Conservation (phyloP, 2,329 filamentous ascomycete species). For the Coniella vitis region DNA sequence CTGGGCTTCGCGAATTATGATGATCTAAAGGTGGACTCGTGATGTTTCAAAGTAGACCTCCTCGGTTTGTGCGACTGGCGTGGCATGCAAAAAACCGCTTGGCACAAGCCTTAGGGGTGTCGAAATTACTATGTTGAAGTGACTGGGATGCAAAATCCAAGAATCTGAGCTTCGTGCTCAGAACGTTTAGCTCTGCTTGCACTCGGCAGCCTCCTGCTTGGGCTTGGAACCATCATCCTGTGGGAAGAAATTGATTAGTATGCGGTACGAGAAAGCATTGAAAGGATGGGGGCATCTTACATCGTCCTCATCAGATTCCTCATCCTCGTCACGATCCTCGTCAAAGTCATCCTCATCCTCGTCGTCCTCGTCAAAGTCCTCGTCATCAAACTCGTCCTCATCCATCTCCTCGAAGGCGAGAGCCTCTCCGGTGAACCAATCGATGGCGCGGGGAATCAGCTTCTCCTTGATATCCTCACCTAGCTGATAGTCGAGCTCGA, state of each 20-base stretch:
- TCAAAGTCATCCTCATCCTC: conserved; percentile 77
- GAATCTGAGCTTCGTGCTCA: conserved; percentile 8
- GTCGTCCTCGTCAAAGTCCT: conserved; percentile 81
- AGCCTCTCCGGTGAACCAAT: conserved; percentile 99
- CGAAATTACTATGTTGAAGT: conserved; percentile 4
- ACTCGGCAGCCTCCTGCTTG: conserved; percentile 90
- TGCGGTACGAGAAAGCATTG: conserved; percentile 11
- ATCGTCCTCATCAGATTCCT: conserved; percentile 69
- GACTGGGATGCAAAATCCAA: conserved; percentile 12
- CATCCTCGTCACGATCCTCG: conserved; percentile 77
- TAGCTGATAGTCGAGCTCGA: conserved; percentile 97
- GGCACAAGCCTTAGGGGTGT: conserved; percentile 1
- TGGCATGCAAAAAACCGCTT: conserved; percentile 7
- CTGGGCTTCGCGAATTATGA: conserved; percentile 18
- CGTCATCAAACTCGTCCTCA: conserved; percentile 72
- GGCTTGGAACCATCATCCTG: conserved; percentile 84
- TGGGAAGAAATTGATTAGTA: conserved; percentile 20
- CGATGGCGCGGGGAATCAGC: conserved; percentile 93
- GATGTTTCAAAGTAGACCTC: conserved; percentile 14
- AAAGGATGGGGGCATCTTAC: conserved; percentile 36
- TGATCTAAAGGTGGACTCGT: conserved; percentile 18
- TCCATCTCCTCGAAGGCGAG: conserved; percentile 93
- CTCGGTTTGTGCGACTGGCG: conserved; percentile 1
- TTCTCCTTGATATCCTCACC: conserved; percentile 99
- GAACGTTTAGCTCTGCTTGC: conserved; percentile 77